Evolutionary conservation across 352 stramenopile genomes (phyloP), one percentile per base, ranked within the genome.

Genomic region (Globisporangium irregulare): DNA sequence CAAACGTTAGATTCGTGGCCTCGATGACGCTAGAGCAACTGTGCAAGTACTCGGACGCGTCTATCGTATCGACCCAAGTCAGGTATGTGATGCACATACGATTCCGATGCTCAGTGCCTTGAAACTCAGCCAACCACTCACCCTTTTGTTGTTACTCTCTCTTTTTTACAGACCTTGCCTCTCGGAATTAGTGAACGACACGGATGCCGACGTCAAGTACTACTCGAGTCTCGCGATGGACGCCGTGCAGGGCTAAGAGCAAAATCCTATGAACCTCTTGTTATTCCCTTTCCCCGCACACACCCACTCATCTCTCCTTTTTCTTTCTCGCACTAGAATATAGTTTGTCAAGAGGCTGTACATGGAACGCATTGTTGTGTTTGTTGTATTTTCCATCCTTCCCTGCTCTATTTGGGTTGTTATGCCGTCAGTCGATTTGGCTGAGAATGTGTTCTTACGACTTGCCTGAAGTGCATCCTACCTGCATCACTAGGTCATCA

Each of bases 1-100:
- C 87, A 58, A 95, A 95, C 69, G 86, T 95, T 81, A 89, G 87
- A 75, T 95, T 95, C 68, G 88, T 92, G 67, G 87, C 88, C 46
- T 91, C 84, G 63, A 92, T 91, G 71, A 95, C 84, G 57, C 77
- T 95, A 77, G 78, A 93, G 74, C 79, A 92, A 69, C 76, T 95
- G 74, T 90, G 82, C 77, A 92, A 94, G 82, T 76, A 88, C 72
- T 78, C 80, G 41, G 84, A 93, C 69, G 78, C 78, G 62, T 82
- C 84, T 36, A 73, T 90, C 46, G 77, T 94, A 57, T 69, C 82
- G 41, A 74, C 72, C 56, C 84, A 93, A 92, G 84, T 94, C 65
- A 75, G 84, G 85, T 93, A 77, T 56, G 79, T 80, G 18, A 51
- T 51, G 43, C 18, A 24, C 1, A 56, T 22, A 48, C 8, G 54